Conservation (phyloP, 306 rosid genomes). For the Vigna unguiculata region DNA sequence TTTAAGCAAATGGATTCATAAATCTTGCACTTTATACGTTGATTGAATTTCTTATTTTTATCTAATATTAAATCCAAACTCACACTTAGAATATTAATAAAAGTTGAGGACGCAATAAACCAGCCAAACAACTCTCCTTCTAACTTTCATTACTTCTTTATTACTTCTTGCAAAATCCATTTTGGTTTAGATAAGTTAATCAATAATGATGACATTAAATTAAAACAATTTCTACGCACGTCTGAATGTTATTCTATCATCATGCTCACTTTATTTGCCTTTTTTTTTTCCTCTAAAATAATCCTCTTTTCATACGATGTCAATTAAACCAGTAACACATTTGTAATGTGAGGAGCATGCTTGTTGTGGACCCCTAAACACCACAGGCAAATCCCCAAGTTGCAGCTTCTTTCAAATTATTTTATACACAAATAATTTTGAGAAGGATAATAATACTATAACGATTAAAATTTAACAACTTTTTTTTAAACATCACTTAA, state of each 20-base stretch:
- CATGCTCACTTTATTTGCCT: conserved; percentile 49
- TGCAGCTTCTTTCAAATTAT: neutral
- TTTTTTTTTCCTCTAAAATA: neutral
- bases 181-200: conserved; percentile 1
- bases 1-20: too few relatives aligned
- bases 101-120: conserved; percentile 83
- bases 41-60: too few relatives aligned
- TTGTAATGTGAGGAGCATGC: conserved; percentile 44
- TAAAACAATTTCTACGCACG: conserved; percentile 53
- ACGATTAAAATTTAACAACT: too few relatives aligned
- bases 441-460: too few relatives aligned
- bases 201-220: neutral
- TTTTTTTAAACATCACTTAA: too few relatives aligned
- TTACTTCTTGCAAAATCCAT: neutral
- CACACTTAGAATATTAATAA: too few relatives aligned
- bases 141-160: conserved; percentile 26
- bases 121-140: conserved; percentile 51
- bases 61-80: too few relatives aligned
- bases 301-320: conserved; percentile 10
- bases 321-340: conserved; percentile 20
- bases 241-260: conserved; percentile 70
- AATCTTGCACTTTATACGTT: too few relatives aligned
- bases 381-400: conserved; percentile 24
- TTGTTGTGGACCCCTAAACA: conserved; percentile 54
- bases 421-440: too few relatives aligned